Base-by-base conservation (phyloP, 2,329 filamentous ascomycete genomes). In the Beauveria caledonica region DNA sequence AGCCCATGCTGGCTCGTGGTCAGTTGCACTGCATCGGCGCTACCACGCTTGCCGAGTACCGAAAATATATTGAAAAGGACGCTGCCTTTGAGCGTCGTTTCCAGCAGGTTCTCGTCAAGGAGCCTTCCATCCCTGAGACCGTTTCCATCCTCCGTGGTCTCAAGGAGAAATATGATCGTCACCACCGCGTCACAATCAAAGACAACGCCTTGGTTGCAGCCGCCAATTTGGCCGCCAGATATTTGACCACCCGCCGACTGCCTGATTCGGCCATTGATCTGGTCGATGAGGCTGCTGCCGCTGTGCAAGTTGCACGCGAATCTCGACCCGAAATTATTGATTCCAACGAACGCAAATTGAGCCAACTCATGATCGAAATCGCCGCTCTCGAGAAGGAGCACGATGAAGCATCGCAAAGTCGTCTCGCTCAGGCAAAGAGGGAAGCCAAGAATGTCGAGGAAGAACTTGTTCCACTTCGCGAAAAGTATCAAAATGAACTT, bases 31-130 rank as follows among this genome's bases (percentile, higher is more conserved):
- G 94, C 71, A 97, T 99, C 64, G 94, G 94, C 74, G 94, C 94
- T 6, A 99, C 94, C 2, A 99, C 94, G 1, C 83, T 99, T 62
- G 86, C 86, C 63, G 94, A 99, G 73, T 99, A 99, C 76, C 86
- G 94, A 70, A 99, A 99, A 75, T 97, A 99, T 76, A 96, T 99
- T 64, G 94, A 99, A 74, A 99, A 99, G 77, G 94, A 99, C 69
- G 89, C 91, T 50, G 94, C 94, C 51, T 99, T 99, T 72, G 94
- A 99, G 76, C 90, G 94, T 75, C 90, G 94, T 74, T 99, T 99
- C 82, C 94, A 99, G 74, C 94, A 99, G 75, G 94, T 99, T 44
- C 76, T 99, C 49, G 93, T 97, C 73, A 97, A 97, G 77, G 94
- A 99, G 72, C 94, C 94, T 2, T 82, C 85, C 6, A 87, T 97